Conservation (phyloP, 2,329 filamentous ascomycete genomes). For the Sporothrix pallida region DNA sequence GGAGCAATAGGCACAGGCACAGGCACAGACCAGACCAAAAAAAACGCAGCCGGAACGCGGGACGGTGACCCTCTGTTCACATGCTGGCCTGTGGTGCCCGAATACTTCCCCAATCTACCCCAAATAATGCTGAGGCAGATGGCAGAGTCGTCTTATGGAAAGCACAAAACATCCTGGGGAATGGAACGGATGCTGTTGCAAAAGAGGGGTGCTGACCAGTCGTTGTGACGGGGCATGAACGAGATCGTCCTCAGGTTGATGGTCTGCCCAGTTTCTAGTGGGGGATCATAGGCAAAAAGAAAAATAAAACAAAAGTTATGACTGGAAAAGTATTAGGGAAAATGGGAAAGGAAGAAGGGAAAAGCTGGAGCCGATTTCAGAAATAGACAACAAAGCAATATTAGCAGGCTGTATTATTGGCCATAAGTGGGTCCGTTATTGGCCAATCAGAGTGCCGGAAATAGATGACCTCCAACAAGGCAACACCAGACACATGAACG, state of each 20-base stretch:
- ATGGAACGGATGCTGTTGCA: neutral
- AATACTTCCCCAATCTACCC: neutral
- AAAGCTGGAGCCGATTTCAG: conserved; percentile 29
- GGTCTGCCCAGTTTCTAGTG: conserved; percentile 5
- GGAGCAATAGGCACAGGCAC: neutral
- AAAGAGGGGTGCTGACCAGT: neutral
- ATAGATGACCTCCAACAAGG: conserved; percentile 7
- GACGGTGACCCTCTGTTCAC: conserved; percentile 15
- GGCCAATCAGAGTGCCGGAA: conserved; percentile 8
- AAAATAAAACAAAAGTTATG: neutral
- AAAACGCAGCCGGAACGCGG: conserved; percentile 21
- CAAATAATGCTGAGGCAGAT: neutral
- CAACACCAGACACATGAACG: conserved; percentile 33
- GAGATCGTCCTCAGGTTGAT: conserved; percentile 25
- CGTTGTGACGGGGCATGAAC: conserved; percentile 22
- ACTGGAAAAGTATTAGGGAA: neutral
- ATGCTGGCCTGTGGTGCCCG: neutral
- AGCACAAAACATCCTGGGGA: conserved; percentile 4
- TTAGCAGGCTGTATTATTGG: conserved; percentile 13
- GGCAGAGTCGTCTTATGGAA: neutral
- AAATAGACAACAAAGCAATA: conserved; percentile 26
- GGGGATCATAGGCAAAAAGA: neutral
- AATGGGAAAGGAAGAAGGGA: conserved; percentile 15
- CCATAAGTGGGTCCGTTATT: neutral
- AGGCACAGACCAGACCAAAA: neutral